Conservation (phyloP, 805 yeast genomes). For the Maudiozyma bulderi region DNA sequence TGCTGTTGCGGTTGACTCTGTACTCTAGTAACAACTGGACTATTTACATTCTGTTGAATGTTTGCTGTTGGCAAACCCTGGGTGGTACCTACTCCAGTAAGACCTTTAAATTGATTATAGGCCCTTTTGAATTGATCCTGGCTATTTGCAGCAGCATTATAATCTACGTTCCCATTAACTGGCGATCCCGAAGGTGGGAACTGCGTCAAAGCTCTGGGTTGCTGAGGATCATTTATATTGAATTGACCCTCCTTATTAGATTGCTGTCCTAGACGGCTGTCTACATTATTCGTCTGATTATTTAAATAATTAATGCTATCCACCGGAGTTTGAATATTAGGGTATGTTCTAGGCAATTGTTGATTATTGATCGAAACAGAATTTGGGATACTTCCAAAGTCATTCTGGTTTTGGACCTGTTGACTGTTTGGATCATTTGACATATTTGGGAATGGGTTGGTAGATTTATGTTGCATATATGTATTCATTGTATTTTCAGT, state of each 20-base stretch:
- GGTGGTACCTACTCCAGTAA: neutral
- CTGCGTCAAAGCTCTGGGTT: neutral
- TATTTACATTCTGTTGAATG: neutral
- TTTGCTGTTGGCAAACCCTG: too few relatives aligned
- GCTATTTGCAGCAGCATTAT: neutral
- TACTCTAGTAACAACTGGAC: neutral
- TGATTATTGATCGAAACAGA: neutral
- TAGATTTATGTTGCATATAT: slow-evolving; percentile 25
- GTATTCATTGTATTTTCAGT: neutral
- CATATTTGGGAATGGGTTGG: slow-evolving; percentile 30
- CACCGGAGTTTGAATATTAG: neutral
- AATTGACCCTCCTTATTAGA: neutral
- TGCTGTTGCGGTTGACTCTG: too few relatives aligned
- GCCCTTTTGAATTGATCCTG: neutral
- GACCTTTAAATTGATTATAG: neutral
- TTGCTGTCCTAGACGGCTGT: neutral
- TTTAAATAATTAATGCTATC: neutral
- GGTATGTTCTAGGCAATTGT: neutral
- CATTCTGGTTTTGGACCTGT: slow-evolving; percentile 2
- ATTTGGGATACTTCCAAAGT: neutral
- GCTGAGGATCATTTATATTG: neutral
- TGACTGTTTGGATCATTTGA: slow-evolving; percentile 1
- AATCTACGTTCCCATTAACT: neutral
- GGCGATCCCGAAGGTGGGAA: neutral
- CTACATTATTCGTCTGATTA: neutral